These are phyloP conservation scores for Ogataea neopini DNA, from an alignment of 805 yeast genomes.

Conservation along the genomic window DNA sequence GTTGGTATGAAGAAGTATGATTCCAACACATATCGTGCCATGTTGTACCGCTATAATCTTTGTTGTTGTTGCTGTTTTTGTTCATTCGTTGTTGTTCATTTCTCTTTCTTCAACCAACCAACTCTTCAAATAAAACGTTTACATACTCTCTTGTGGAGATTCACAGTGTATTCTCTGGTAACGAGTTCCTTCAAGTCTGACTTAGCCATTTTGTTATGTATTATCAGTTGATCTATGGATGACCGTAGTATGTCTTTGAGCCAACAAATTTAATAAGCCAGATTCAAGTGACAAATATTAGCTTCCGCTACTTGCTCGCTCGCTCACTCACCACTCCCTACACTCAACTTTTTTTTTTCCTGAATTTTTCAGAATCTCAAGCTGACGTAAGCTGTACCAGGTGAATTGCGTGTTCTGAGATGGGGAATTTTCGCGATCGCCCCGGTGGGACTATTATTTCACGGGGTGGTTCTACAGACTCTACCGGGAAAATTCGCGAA, in stretches of 20 bases:
- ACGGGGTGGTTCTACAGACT: background rate
- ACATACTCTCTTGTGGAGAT: constrained; percentile 98
- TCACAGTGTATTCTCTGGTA: constrained; percentile 99
- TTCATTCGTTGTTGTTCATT: background rate
- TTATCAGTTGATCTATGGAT: constrained; percentile 11
- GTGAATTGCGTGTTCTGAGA: background rate
- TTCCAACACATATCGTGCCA: no score
- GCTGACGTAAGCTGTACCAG: constrained; percentile 3
- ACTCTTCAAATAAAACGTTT: constrained; percentile 6
- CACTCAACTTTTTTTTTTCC: constrained; percentile 4
- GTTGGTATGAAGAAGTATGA: no score
- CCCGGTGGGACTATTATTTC: background rate
- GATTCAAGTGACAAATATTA: constrained; percentile 8
- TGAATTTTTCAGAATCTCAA: background rate
- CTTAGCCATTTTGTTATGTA: constrained; percentile 37
- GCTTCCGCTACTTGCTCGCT: constrained; percentile 8
- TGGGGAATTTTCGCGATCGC: background rate
- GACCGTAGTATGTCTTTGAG: background rate
- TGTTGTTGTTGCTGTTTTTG: background rate
- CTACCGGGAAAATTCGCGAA: background rate
- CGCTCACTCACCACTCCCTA: constrained; percentile 1
- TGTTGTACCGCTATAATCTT: no score
- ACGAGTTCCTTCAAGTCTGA: constrained; percentile 95
- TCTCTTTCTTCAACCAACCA: background rate
- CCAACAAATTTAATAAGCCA: constrained; percentile 3